Evolutionary conservation across 176 grass and related monocot species (phyloP).

Genomic region (Stipa capillata): DNA sequence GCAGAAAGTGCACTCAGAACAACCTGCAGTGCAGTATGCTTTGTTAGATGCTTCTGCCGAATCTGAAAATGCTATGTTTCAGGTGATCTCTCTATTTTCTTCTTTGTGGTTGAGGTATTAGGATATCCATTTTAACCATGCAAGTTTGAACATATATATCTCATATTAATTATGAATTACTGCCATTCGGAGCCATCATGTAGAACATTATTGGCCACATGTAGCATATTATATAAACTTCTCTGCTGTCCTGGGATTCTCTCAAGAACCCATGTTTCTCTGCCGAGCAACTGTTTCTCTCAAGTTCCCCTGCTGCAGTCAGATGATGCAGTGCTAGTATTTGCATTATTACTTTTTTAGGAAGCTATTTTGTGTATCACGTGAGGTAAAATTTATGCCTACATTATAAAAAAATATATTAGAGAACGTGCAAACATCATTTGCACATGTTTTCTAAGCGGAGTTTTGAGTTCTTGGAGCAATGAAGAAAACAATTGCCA

Average conservation of each 20-base stretch:
- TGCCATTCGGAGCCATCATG: neutral
- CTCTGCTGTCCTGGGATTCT: neutral
- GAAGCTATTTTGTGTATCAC: too few species aligned
- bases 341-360: neutral
- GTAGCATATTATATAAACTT: neutral
- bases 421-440: too few species aligned
- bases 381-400: too few species aligned
- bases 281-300: neutral
- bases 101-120: neutral
- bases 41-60: conserved; percentile 23
- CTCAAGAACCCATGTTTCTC: neutral
- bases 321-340: neutral
- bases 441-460: too few species aligned
- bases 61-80: conserved; percentile 36
- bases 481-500: too few species aligned
- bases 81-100: conserved; percentile 22
- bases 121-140: neutral
- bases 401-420: too few species aligned
- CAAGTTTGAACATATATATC: neutral
- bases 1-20: conserved; percentile 21
- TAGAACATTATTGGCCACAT: neutral
- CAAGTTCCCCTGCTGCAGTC: neutral
- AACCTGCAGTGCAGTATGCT: too few species aligned
- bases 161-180: neutral
- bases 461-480: too few species aligned